Percentiles rank a stretch among this genome's conserved stretches.
Conservation (phyloP, 371 early-diverging fungal species). For the Lichtheimia ornata region DNA sequence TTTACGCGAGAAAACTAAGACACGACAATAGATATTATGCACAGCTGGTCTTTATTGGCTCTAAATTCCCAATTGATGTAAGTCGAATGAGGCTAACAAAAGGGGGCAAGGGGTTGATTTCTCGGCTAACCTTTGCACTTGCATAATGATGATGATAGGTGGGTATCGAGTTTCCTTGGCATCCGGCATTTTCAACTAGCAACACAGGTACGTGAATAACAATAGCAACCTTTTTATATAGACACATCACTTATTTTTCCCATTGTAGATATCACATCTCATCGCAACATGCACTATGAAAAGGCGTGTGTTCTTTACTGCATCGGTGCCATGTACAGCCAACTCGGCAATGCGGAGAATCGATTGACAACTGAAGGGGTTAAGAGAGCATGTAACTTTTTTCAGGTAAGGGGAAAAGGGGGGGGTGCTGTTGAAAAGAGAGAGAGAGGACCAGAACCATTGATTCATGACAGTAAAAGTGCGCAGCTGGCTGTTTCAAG, state of each 20-base stretch:
- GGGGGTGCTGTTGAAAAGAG: no score
- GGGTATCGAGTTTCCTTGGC: constrained; percentile 74
- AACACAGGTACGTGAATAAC: neutral
- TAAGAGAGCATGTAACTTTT: constrained; percentile 72
- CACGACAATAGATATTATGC: constrained; percentile 68
- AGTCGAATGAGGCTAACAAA: constrained; percentile 17
- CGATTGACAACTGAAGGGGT: constrained; percentile 69
- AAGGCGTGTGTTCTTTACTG: constrained; percentile 83
- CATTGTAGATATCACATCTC: constrained; percentile 26
- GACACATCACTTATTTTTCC: neutral
- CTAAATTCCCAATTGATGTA: constrained; percentile 87
- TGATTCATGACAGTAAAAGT: constrained; percentile 34
- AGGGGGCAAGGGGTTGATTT: no score
- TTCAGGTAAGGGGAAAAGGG: constrained; percentile 57
- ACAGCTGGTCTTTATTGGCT: constrained; percentile 75
- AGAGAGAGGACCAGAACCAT: no score
- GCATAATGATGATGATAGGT: constrained; percentile 35
- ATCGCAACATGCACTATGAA: constrained; percentile 79
- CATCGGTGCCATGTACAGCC: constrained; percentile 81
- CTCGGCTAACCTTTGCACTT: neutral
- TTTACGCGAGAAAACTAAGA: neutral
- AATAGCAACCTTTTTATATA: neutral
- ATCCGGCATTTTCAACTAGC: constrained; percentile 18
- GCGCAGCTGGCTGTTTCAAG: constrained; percentile 80
- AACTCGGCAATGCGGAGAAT: constrained; percentile 69